phyloP scores from a whole-genome alignment of 192 early-diverging fungal species.

The Coemansia javaensis region DNA sequence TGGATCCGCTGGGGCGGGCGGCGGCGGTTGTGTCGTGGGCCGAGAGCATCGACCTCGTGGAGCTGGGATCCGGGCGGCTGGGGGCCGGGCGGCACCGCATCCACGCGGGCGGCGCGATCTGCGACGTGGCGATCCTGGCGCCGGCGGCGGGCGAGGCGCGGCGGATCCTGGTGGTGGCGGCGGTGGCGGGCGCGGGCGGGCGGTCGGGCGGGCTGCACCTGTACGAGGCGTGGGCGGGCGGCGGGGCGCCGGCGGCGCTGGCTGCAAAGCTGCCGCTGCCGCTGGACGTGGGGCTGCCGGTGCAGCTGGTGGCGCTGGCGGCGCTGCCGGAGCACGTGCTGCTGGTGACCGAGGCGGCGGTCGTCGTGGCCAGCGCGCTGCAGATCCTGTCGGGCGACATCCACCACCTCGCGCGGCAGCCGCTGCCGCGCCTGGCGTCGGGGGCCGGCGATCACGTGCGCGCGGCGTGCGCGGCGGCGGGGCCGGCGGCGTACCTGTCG shows the following conservation, averaged over 20 bases:
- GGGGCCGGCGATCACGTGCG: constrained; percentile 3
- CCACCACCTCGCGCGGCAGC: constrained; percentile 16
- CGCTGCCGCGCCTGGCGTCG: constrained; percentile 4
- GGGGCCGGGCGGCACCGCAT: constrained; percentile 1
- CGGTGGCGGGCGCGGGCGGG: constrained; percentile 12
- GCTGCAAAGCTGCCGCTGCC: constrained; percentile 37
- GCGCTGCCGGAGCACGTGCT: constrained; percentile 29
- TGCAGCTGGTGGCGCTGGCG: constrained; percentile 28
- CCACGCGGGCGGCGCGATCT: constrained; percentile 11
- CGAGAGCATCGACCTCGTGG: constrained; percentile 18
- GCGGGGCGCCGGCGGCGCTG: not conserved
- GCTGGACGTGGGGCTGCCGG: constrained; percentile 12
- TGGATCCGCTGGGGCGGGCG: constrained; percentile 22
- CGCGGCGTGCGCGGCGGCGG: constrained; percentile 10
- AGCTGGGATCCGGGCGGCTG: not conserved
- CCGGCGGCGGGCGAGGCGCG: constrained; percentile 14
- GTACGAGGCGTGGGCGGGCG: constrained; percentile 29
- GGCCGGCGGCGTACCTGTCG: constrained; percentile 21
- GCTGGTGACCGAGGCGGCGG: constrained; percentile 18
- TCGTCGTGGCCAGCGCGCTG: constrained; percentile 20
- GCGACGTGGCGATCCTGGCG: constrained; percentile 28
- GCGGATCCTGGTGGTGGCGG: constrained; percentile 27
- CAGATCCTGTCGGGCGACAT: constrained; percentile 45
- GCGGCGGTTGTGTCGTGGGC: constrained; percentile 29
- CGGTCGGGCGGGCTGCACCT: constrained; percentile 16